A percentile compares a stretch with the other conserved stretches of the same genome.
Conservation (phyloP, 129 eudicot species). For the Erigeron canadensis region DNA sequence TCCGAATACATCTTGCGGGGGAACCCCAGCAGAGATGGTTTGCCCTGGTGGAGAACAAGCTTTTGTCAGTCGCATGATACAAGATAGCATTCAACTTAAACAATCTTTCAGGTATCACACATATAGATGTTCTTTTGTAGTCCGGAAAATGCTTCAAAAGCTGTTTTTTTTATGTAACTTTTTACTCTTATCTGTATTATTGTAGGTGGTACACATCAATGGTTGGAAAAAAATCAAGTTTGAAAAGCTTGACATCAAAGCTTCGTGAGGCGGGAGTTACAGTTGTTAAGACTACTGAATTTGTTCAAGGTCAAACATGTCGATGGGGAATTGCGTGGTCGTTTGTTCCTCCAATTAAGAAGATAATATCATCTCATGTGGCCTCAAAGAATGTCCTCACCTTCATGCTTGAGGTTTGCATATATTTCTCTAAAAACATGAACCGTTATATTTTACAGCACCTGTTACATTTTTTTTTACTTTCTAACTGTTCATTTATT, state of each 20-base stretch:
- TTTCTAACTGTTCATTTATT: not conserved
- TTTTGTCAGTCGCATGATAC: slow-evolving; percentile 73
- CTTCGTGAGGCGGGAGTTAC: slow-evolving; percentile 77
- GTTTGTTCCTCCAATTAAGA: slow-evolving; percentile 66
- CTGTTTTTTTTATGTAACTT: not conserved
- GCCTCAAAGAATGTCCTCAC: slow-evolving; percentile 46
- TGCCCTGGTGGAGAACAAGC: slow-evolving; percentile 94
- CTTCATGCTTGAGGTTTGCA: slow-evolving; percentile 78
- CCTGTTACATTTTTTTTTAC: not conserved
- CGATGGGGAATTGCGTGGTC: slow-evolving; percentile 99
- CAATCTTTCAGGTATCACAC: slow-evolving; percentile 59
- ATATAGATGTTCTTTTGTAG: not conserved
- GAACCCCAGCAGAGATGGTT: slow-evolving; percentile 73
- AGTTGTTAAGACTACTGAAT: slow-evolving; percentile 85
- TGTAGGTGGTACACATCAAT: slow-evolving; percentile 92
- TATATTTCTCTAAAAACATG: not conserved
- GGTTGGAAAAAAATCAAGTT: slow-evolving; percentile 87
- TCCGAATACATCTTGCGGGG: slow-evolving; percentile 98
- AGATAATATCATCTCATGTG: slow-evolving; percentile 47
- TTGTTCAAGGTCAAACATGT: slow-evolving; percentile 94
- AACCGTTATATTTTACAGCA: not conserved
- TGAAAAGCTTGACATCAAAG: slow-evolving; percentile 57
- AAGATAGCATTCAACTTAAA: slow-evolving; percentile 68
- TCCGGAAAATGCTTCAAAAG: not conserved
- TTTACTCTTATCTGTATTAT: not conserved